These are phyloP conservation scores for Hymenoscyphus salicellus DNA, from an alignment of 2,329 filamentous ascomycete genomes.

Conservation along the genomic window DNA sequence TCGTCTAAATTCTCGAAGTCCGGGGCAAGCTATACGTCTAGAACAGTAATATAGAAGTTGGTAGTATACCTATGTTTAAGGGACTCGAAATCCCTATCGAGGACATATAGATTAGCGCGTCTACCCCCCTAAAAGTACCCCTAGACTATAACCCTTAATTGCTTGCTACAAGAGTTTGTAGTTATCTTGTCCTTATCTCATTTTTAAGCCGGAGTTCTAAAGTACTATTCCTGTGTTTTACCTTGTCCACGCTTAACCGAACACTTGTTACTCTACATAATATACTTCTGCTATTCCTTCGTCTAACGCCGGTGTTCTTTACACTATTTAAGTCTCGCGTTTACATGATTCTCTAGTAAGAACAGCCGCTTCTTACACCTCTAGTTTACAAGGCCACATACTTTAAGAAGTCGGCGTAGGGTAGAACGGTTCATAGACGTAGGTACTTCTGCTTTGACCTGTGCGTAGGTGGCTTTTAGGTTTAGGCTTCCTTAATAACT, in stretches of 20 bases:
- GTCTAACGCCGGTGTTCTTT: not conserved
- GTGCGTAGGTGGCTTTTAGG: not conserved
- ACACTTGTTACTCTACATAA: too few species aligned
- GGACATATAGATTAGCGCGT: conserved; percentile 12
- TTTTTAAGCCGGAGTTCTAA: conserved; percentile 9
- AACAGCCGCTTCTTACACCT: not conserved
- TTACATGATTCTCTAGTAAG: not conserved
- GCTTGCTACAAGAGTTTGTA: conserved; percentile 7
- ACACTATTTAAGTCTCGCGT: conserved; percentile 9
- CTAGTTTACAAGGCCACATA: not conserved
- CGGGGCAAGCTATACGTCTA: conserved; percentile 12
- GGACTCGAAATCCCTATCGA: conserved; percentile 15
- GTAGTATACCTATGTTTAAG: conserved; percentile 18
- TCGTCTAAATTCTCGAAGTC: conserved; percentile 1
- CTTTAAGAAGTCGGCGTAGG: not conserved
- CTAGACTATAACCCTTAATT: conserved; percentile 20
- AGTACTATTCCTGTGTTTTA: conserved; percentile 9
- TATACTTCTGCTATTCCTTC: conserved; percentile 10
- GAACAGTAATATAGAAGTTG: conserved; percentile 14
- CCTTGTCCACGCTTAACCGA: conserved; percentile 17
- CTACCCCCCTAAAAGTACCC: conserved; percentile 16
- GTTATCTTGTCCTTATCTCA: conserved; percentile 5
- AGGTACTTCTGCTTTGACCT: not conserved
- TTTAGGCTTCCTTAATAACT: too few species aligned
- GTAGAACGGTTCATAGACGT: not conserved